These are phyloP conservation scores for Blastocladiella emersonii DNA, from an alignment of 371 early-diverging fungal genomes.

Conservation along the genomic window DNA sequence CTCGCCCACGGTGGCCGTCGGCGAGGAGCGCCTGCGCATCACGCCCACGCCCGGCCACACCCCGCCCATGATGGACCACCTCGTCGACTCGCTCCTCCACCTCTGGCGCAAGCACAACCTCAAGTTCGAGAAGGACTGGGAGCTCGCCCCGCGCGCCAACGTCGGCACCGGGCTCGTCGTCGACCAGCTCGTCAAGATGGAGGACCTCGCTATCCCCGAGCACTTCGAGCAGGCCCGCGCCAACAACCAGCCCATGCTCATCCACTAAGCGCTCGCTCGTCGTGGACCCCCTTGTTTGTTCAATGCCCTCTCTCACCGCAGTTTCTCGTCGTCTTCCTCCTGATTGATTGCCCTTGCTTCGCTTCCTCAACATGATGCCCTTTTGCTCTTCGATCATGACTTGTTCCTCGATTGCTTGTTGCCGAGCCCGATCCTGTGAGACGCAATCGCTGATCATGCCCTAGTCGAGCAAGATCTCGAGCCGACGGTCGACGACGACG, in stretches of 20 bases:
- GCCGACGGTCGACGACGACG: too few species aligned
- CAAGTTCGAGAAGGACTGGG: conserved; percentile 73
- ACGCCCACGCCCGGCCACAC: conserved; percentile 94
- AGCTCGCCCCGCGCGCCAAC: neutral
- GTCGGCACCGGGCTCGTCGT: neutral
- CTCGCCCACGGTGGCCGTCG: conserved; percentile 89
- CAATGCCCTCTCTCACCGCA: too few species aligned
- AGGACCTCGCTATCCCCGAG: conserved; percentile 1
- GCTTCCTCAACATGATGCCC: too few species aligned
- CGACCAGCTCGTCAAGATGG: conserved; percentile 7
- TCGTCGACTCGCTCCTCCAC: conserved; percentile 65
- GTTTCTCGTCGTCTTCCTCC: too few species aligned
- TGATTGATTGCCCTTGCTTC: too few species aligned
- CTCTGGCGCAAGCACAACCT: conserved; percentile 80
- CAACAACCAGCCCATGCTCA: neutral
- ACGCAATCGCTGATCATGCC: too few species aligned
- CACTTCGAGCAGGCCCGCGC: neutral
- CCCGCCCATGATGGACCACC: conserved; percentile 57
- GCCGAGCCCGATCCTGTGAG: too few species aligned
- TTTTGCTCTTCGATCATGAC: too few species aligned
- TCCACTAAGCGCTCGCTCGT: neutral
- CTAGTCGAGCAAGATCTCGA: too few species aligned
- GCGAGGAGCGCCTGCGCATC: conserved; percentile 93
- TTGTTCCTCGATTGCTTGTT: too few species aligned
- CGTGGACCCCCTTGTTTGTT: too few species aligned